A percentile compares a stretch with the other conserved stretches of the same genome.
phyloP scores from a whole-genome alignment of 2,329 filamentous ascomycete species.

The Daldinia eschscholtzii region DNA sequence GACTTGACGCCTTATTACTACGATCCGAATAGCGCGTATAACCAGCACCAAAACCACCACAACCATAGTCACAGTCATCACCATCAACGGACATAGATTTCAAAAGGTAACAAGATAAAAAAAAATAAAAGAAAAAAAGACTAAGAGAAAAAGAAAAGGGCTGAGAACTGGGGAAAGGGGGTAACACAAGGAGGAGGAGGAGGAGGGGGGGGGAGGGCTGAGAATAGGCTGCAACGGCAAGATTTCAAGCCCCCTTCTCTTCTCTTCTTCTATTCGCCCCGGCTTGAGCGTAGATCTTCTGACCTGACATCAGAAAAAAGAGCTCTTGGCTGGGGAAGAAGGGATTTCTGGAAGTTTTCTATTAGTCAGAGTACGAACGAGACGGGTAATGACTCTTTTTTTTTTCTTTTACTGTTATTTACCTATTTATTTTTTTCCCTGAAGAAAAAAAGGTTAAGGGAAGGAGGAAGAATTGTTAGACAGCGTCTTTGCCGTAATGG shows the following conservation, averaged over 20 bases:
- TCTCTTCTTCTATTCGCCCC: not conserved
- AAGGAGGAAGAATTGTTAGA: conserved; percentile 14
- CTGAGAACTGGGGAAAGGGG: not conserved
- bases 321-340: not conserved
- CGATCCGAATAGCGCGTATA: conserved; percentile 41
- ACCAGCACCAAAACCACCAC: conserved; percentile 9
- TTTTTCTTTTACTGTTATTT: not conserved
- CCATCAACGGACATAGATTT: conserved; percentile 21
- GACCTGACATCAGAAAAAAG: not conserved
- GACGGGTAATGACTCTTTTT: conserved; percentile 26
- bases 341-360: conserved; percentile 9
- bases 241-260: not conserved
- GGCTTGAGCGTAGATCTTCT: not conserved
- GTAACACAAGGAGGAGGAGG: not conserved
- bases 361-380: conserved; percentile 31
- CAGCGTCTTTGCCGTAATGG: conserved; percentile 7
- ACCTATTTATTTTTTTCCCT: not conserved
- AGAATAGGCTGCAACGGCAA: not conserved
- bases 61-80: conserved; percentile 6
- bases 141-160: not conserved
- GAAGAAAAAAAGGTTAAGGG: not conserved
- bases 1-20: conserved; percentile 46
- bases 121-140: no score
- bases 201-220: not conserved
- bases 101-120: no score